Base-by-base conservation (phyloP, 441 rosid species). In the Brassica hybrid region DNA sequence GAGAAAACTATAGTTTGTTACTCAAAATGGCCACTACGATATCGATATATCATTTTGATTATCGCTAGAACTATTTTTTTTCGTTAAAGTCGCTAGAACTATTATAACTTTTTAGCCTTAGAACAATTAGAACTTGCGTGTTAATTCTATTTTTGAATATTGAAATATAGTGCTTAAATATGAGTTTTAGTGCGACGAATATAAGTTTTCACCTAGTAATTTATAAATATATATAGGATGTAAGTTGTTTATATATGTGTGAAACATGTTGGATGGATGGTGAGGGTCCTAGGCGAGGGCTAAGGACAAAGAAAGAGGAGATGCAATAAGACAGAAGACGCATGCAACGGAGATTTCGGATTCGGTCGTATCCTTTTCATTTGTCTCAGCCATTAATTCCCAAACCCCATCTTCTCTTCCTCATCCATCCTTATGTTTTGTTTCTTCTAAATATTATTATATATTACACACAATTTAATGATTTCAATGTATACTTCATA, bases 361-460 rank as follows among this genome's bases (percentile, higher is more conserved):
- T 69, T 79, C 21, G 72, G 48, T 74, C 79, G 79, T 69, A 79
- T 79, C 82, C 75, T 79, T 78, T 79, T 64, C 75, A 74, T 64
- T 79, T 74, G 56, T 79, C 82, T 79, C 75, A 74, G 72, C 82
- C 82, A 56, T 79, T 74, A 56, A 74, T 63, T 64, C 63, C 71
- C 32, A 69, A 63, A 73, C 66, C 74, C 78, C 68, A 79, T 74
- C 82, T 68, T 57, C 79, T 56, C 27, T 67, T 73, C 69, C 50
- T 43, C 65, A 76, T 69, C 79, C 74, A 59, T 61, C 48, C 9
- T 79, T 48, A 8, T 72, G 67, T 25, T n/a, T 56, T 27, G 34
- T 16, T 8, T 7, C 23, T 38, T 18, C 48, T 52, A 36, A 11
- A 43, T 2, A 8, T 65, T 3, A n/a, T 23, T 17, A 64, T 64